Conservation (phyloP, 2,329 filamentous ascomycete genomes). For the Trichoderma koningiopsis region DNA sequence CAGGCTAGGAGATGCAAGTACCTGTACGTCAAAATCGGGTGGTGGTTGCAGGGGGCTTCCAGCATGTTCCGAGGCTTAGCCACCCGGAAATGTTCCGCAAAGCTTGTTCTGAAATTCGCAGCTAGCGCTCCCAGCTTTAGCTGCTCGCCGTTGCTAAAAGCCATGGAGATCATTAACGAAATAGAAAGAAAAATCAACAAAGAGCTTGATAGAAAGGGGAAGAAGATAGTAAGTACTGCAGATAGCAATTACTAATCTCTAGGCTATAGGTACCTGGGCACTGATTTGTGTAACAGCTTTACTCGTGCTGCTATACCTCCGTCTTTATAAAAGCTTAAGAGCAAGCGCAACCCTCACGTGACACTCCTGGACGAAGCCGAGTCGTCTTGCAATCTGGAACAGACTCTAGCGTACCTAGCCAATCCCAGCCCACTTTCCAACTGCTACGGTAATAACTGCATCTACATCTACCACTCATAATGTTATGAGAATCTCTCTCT, state of each 20-base stretch:
- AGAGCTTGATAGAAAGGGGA: neutral
- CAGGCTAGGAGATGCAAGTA: neutral
- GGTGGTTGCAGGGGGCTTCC: neutral
- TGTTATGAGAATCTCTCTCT: neutral
- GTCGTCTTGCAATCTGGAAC: neutral
- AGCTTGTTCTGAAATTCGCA: neutral
- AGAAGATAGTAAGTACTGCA: neutral
- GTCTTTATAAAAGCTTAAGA: neutral
- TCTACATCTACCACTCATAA: neutral
- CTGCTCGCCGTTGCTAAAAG: neutral
- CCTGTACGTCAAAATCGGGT: slow-evolving; percentile 1
- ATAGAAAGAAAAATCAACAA: neutral
- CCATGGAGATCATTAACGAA: neutral
- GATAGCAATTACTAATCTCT: neutral
- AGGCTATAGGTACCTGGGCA: neutral
- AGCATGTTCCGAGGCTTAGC: slow-evolving; percentile 21
- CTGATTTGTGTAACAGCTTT: too few relatives aligned
- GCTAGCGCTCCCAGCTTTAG: neutral
- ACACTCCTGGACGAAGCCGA: neutral
- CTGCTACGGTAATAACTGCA: neutral
- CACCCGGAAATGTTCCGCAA: slow-evolving; percentile 1
- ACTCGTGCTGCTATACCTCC: neutral
- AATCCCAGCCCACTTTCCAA: neutral
- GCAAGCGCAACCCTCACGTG: neutral
- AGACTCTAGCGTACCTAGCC: neutral